Evolutionary conservation across 305 asterid genomes (phyloP), one percentile per base, ranked within the genome.

Genomic region (Stenogyne calaminthoides): DNA sequence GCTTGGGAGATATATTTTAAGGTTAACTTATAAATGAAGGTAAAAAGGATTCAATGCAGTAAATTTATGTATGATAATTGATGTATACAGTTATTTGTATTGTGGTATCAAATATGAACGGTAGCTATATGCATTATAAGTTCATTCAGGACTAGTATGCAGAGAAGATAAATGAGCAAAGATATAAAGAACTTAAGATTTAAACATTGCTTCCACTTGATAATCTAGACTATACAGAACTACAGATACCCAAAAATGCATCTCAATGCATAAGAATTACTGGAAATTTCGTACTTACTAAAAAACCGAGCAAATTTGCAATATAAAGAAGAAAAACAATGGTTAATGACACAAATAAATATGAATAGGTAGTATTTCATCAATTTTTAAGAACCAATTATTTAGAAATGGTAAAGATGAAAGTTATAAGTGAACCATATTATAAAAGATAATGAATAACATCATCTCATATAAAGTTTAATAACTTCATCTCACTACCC

Each of bases 81-180:
- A 49, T 52, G 1, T 15, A 42, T 44, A 37, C 32, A 12, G 12
- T 34, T 49, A 49, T 47, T 29, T 16, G 49, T 49, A 19, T 9
- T 14, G 59, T 16, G 67, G 52, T 32, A 55, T 10, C 73, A 36
- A n/a, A 55, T 40, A 18, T 51, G 11, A 18, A 36, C 73, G 18
- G 7, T 36, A 55, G 62, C 4, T 65, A 44, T 42, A 42, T 66
- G 36, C 18, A 44, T 12, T 36, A 51, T 39, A 36, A 19, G 61
- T 72, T 29, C 71, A 46, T 27, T 67, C 19, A 19, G 11, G 44
- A 47, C 29, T 67, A 67, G 61, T 29, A 29, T 67, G 29, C 7
- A 18, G 29, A 10, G 73, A 54, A 69, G 60, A 16, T 14, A 67
- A 55, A 36, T 54, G 46, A 36, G 63, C 64, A 67, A 29, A 20